Base-by-base conservation (phyloP, 2,329 filamentous ascomycete species). In the Corinectria fuckeliana region DNA sequence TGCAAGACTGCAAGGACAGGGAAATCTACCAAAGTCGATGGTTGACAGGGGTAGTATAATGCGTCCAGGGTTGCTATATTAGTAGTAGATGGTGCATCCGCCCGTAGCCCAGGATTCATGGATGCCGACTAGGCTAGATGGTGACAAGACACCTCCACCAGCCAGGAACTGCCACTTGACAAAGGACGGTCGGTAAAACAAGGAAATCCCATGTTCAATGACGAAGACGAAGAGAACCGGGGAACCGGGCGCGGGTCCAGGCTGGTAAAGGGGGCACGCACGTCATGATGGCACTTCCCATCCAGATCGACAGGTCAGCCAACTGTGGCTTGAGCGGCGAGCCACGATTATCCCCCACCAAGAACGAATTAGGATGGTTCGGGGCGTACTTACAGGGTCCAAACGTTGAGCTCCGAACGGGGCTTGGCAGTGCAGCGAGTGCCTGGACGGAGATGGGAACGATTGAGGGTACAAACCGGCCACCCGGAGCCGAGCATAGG, bases 51-150 rank as follows among this genome's bases (percentile, higher is more conserved):
- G 69, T 70, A 60, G 58, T 71, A 69, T 72, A 73, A 65, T 63
- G 69, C 61, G 66, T 65, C 63, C 68, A 68, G 65, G 71, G 71
- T 69, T 63, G 63, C 61, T 69, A 72, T 73, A 73, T 62, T 62
- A 67, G 69, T 73, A 73, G 61, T 62, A 67, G 69, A 70, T 66
- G 64, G 66, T 55, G 58, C 59, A 58, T 36, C n/a, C 32, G 10
- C n/a, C 32, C 32, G 32, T 10, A n/a, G 10, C 56, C 64, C 62
- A 66, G 67, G 59, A 58, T 66, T 70, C 61, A 56, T 28, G 50
- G 53, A 58, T 57, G 59, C 64, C 60, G 62, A 63, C 58, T 62
- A 58, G 58, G 62, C 66, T 64, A 64, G 68, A 69, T 70, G 66
- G 62, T 65, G 70, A 67, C 42, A 34, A 69, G 62, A 47, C 48